Base-by-base conservation (phyloP, 1,139 yeast species). In the Nematodospora anomalae region DNA sequence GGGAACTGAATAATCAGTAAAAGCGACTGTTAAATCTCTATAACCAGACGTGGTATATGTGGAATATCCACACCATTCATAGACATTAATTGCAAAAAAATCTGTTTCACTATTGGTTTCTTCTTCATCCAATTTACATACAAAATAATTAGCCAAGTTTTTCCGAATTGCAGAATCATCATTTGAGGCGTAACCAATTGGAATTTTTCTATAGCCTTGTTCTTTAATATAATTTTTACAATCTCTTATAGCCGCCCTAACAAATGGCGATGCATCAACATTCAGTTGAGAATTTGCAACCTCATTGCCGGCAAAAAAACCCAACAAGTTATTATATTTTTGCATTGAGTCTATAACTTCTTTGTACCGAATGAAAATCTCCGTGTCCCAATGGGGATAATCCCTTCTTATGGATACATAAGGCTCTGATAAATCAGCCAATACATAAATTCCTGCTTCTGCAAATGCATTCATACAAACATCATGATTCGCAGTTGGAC, bases 41-140 rank as follows among this genome's bases (percentile, higher is more conserved):
- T 76, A 79, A 0, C 84, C 84, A 32, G 81, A 75, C 3, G 76
- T 66, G 11, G 70, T 64, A 51, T 65, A 77, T 5, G 77, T 66
- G 1, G 83, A 78, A 44, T 76, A 72, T 0, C 84, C 85, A 60
- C 85, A 79, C 84, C 85, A 79, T 51, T 78, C 83, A 51, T 78
- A 79, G 74, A 77, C 78, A 48, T 79, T 79, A 33, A 79, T 62
- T 1, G 81, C 83, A 48, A 76, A 71, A 47, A 79, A 79, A 48
- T 79, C 84, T 7, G 73, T 64, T 12, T 43, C 45, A 4, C 50
- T 33, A n/a, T 30, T 26, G 3, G 29, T 26, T 9, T 36, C 40
- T 6, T 34, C 37, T 8, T 46, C 50, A 25, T 36, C 32, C 8
- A 40, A 31, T 10, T 62, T 58, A 54, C 84, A 79, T 11, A 66